These are phyloP conservation scores for Colletotrichum liaoningense DNA, from an alignment of 2,329 filamentous ascomycete genomes.

Conservation along the genomic window DNA sequence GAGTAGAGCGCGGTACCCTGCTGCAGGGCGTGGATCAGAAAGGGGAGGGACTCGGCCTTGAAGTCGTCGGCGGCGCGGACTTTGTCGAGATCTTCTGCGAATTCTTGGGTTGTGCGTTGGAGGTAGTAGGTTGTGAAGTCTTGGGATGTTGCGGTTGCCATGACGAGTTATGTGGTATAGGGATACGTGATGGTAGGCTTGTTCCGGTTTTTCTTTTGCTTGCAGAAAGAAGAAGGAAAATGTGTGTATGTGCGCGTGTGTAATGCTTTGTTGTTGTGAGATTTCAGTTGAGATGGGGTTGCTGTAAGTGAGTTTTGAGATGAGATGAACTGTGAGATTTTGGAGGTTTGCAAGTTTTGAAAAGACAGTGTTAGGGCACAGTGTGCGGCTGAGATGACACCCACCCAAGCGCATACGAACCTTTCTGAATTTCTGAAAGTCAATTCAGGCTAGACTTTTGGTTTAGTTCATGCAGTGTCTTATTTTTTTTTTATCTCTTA, in stretches of 20 bases:
- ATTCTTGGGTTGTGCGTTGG: slow-evolving; percentile 75
- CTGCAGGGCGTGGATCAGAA: slow-evolving; percentile 75
- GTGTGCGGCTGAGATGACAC: background rate
- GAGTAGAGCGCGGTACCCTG: slow-evolving; percentile 75
- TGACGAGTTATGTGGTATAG: background rate
- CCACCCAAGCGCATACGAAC: no score
- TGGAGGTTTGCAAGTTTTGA: slow-evolving; percentile 17
- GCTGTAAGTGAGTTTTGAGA: background rate
- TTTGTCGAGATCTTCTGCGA: slow-evolving; percentile 80
- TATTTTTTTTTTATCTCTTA: background rate
- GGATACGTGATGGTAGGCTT: background rate
- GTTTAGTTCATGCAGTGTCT: background rate
- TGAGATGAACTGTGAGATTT: background rate
- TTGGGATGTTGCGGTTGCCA: slow-evolving; percentile 10
- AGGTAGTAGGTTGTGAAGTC: slow-evolving; percentile 76
- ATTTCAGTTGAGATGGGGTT: background rate
- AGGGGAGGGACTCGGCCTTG: slow-evolving; percentile 70
- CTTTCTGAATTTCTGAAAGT: background rate
- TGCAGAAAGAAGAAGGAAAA: no score
- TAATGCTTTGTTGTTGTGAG: no score
- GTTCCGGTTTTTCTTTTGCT: no score
- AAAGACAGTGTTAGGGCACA: background rate
- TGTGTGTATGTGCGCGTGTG: no score
- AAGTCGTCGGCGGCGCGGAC: slow-evolving; percentile 78
- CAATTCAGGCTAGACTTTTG: background rate